Base-by-base conservation (phyloP, 345 rosid species). In the Combretum micranthum region DNA sequence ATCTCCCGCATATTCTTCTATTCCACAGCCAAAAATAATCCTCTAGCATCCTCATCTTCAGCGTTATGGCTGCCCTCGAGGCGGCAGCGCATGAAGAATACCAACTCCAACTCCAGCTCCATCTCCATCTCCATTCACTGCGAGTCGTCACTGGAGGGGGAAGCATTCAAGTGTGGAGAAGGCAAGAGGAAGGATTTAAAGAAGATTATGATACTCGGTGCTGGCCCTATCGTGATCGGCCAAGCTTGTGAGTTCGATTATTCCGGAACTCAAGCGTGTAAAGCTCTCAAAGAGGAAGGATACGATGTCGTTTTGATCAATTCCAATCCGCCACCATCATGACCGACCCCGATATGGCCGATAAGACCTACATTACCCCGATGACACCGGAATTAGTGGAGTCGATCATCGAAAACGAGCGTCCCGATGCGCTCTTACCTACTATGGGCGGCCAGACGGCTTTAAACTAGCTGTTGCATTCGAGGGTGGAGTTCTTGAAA, bases 381-480 rank as follows among this genome's bases (percentile, higher is more conserved):
- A 82, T 93, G 96, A 87, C 94, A 5, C 91, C 93, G 12, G 97
- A 85, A 47, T 77, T 93, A 52, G 94, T 93, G 3, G 96, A 85
- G 77, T 86, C 87, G 42, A 86, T 93, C 32, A 80, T 93, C 32
- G 72, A 74, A 43, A 85, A 83, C 54, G 99, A 93, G 67, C 83
- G 91, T 4, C 99, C 97, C 11, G 96, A 93, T 47, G 94, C 97
- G 15, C 44, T 93, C 12, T 66, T 93, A 45, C 99, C 99, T 7
- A 89, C 99, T 4, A 89, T 93, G 99, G 99, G 99, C 0, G 99
- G 99, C 13, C 99, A 93, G 73, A 93, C 99, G 12, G 97, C 97
- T 0, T 60, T 93, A 49, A 93, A 93, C 75, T 93, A 12, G 99
- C 97, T 0, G 97, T 93, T 3, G 96, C 97, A 0, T 52, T 93